A percentile compares a stretch with the other conserved stretches of the same genome.
These are phyloP conservation scores for Perkinsus chesapeaki DNA, from an alignment of 169 alveolate species.

Conservation along the genomic window DNA sequence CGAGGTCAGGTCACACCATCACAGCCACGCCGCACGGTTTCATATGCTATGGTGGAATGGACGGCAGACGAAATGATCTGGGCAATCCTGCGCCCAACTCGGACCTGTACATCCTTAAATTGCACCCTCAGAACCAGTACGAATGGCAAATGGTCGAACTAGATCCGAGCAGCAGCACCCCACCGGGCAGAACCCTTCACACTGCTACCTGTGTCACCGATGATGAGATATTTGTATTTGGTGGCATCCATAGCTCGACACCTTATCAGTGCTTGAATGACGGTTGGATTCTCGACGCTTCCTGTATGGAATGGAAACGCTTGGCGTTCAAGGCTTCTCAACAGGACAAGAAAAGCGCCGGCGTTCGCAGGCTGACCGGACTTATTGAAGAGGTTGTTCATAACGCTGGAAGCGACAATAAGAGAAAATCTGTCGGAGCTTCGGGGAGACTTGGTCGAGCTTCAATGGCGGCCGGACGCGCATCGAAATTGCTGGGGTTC, in stretches of 20 bases:
- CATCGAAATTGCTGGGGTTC: neutral
- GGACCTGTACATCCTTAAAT: conserved; percentile 27
- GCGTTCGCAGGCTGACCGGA: conserved; percentile 26
- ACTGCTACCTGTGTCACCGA: conserved; percentile 19
- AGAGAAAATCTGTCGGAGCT: neutral
- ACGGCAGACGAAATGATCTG: conserved; percentile 33
- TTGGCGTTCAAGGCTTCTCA: conserved; percentile 27
- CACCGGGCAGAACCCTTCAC: conserved; percentile 34
- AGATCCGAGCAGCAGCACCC: conserved; percentile 30
- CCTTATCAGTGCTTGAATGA: conserved; percentile 34
- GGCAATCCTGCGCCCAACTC: conserved; percentile 38
- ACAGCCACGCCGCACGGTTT: conserved; percentile 12
- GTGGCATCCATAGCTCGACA: conserved; percentile 33
- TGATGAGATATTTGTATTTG: conserved; percentile 31
- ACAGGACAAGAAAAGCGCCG: conserved; percentile 20
- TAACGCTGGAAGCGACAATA: too few relatives aligned
- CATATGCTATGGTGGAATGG: conserved; percentile 37
- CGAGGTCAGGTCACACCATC: conserved; percentile 17
- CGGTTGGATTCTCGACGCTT: conserved; percentile 30
- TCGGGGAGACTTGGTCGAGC: neutral
- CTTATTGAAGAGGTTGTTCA: conserved; percentile 19
- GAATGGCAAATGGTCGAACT: conserved; percentile 26
- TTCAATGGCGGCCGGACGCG: neutral
- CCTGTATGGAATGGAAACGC: conserved; percentile 33
- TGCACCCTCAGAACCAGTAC: neutral